Conservation (phyloP, 306 rosid species). For the Sesbania bispinosa region DNA sequence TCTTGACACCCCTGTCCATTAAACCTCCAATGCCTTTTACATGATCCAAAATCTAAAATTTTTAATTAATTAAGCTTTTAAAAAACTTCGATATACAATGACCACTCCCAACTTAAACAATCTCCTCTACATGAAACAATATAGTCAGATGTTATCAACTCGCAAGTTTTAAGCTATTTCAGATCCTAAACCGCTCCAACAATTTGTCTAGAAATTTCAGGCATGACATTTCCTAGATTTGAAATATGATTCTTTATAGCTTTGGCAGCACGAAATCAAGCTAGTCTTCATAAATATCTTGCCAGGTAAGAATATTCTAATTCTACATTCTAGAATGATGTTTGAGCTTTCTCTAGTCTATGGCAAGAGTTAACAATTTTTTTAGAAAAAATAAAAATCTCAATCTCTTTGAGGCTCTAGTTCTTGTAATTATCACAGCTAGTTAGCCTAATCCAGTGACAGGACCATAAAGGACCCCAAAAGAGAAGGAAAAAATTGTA, state of each 20-base stretch:
- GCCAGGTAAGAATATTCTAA: background rate
- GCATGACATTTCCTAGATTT: background rate
- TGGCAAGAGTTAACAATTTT: background rate
- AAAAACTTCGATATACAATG: too few species aligned
- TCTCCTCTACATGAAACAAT: too few species aligned
- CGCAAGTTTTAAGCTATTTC: too few species aligned
- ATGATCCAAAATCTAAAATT: too few species aligned
- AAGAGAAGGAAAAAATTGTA: background rate
- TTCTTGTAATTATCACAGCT: background rate
- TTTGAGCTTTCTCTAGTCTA: background rate
- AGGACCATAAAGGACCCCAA: background rate
- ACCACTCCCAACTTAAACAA: too few species aligned
- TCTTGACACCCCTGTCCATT: too few species aligned
- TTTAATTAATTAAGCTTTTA: too few species aligned
- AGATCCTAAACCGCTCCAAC: background rate
- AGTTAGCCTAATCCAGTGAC: slow-evolving; percentile 1
- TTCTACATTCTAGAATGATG: background rate
- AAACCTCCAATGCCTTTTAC: too few species aligned
- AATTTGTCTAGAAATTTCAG: background rate
- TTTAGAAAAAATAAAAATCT: background rate
- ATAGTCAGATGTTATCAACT: too few species aligned
- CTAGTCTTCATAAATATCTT: background rate
- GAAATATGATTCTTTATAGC: background rate
- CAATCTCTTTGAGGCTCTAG: background rate
- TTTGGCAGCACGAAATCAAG: background rate